A percentile compares a stretch with the other conserved stretches of the same genome.
phyloP scores from a whole-genome alignment of 495 filamentous ascomycete genomes.

The Aspergillus conjunctus region DNA sequence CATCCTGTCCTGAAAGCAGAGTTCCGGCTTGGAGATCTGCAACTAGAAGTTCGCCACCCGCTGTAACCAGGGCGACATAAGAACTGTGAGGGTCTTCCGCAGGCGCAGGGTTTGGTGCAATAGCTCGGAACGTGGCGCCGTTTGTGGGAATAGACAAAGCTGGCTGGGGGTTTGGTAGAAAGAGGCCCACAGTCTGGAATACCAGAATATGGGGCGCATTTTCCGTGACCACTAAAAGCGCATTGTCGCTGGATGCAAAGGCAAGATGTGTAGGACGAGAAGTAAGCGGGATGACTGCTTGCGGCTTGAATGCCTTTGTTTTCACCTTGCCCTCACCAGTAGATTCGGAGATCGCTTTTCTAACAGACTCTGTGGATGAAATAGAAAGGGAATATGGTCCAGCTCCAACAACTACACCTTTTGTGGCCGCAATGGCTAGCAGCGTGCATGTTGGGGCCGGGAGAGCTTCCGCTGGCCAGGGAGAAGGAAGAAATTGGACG shows the following conservation, averaged over 20 bases:
- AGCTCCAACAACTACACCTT: constrained; percentile 84
- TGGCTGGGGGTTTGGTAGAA: constrained; percentile 64
- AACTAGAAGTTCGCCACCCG: constrained; percentile 76
- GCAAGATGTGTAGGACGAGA: constrained; percentile 83
- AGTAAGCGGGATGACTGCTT: constrained; percentile 69
- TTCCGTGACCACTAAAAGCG: constrained; percentile 81
- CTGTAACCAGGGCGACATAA: constrained; percentile 77
- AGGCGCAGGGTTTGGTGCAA: constrained; percentile 79
- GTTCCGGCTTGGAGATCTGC: constrained; percentile 73
- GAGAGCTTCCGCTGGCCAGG: constrained; percentile 72
- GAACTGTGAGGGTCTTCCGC: constrained; percentile 45
- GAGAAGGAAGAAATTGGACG: constrained; percentile 73
- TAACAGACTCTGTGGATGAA: constrained; percentile 73
- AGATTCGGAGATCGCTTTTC: constrained; percentile 68
- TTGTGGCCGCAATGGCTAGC: constrained; percentile 76
- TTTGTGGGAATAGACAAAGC: constrained; percentile 77
- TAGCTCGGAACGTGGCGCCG: constrained; percentile 67
- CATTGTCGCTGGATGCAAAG: constrained; percentile 83
- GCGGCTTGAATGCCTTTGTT: constrained; percentile 71
- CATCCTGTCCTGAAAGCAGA: constrained; percentile 61
- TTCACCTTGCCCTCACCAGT: constrained; percentile 59
- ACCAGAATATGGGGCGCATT: constrained; percentile 79
- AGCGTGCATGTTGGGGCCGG: constrained; percentile 85
- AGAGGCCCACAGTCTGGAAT: constrained; percentile 69
- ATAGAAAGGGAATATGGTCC: constrained; percentile 77